Evolutionary conservation across 345 rosid genomes (phyloP), one percentile per base, ranked within the genome.

Genomic region (Pugionium dolabratum): DNA sequence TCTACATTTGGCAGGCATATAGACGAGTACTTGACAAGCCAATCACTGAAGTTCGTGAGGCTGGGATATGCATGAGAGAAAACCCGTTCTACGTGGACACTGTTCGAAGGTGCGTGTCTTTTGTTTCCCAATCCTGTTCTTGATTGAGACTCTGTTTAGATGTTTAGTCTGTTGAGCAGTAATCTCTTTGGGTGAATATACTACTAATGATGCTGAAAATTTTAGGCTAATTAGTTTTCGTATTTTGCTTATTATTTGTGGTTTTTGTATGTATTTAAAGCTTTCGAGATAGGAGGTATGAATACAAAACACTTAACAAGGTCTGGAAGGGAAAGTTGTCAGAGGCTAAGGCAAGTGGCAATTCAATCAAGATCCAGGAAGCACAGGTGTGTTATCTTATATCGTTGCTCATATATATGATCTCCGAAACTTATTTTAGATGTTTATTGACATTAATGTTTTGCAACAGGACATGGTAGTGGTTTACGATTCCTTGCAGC

Each of bases 61-160:
- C 98, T 68, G 98, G 96, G 71, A 87, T 93, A 62, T 93, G 98
- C 86, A 93, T 93, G 98, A 84, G 97, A 39, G 98, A 93, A 80
- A 93, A 93, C 67, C 77, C 98, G 35, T 90, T 93, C 72, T 93
- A 90, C 69, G 87, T 86, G 55, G 98, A 93, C 68, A 93, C 98
- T 62, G 98, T 93, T 69, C 87, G 98, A 65, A 92, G 97, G 98
- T 87, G 41, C 50, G 77, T 77, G 57, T 54, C 71, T 56, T 64
- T 29, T 75, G 27, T 59, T 70, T 59, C 61, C 67, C 46, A 27
- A n/a, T 63, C 4, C 8, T 54, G 45, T 46, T 54, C 42, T 51
- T 30, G 51, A 60, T 34, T 29, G 60, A 28, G n/a, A 57, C 28
- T 49, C 37, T 43, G 48, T 72, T 65, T 42, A 42, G 70, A 42